Conservation (phyloP, 805 yeast genomes). For the Yamadazyma scolyti region DNA sequence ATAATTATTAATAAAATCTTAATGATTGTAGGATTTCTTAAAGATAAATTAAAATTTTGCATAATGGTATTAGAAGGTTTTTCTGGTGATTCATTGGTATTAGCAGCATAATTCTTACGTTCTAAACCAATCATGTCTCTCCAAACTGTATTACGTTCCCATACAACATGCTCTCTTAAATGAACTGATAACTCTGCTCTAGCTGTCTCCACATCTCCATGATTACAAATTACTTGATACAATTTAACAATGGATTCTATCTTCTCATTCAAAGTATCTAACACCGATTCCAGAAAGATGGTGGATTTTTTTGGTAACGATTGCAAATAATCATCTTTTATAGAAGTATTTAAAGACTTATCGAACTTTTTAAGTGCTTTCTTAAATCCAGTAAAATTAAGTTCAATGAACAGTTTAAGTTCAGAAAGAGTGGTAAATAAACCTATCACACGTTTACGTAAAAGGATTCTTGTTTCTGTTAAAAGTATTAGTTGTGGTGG, state of each 20-base stretch:
- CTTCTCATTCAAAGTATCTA: constrained; percentile 25
- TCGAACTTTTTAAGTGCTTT: constrained; percentile 54
- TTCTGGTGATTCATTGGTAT: constrained; percentile 16
- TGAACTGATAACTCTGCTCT: constrained; percentile 55
- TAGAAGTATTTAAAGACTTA: constrained; percentile 42
- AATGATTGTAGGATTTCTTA: constrained; percentile 31
- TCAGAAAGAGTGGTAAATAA: constrained; percentile 45
- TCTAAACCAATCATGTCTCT: constrained; percentile 61
- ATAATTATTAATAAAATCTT: constrained; percentile 46
- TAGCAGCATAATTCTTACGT: constrained; percentile 71
- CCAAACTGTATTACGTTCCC: constrained; percentile 57
- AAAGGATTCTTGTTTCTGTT: constrained; percentile 48
- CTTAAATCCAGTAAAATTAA: constrained; percentile 50
- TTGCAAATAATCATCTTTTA: constrained; percentile 41
- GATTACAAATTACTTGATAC: constrained; percentile 37
- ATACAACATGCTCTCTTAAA: constrained; percentile 51
- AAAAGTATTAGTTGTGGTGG: constrained; percentile 35
- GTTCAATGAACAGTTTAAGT: constrained; percentile 47
- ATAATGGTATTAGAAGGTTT: constrained; percentile 6
- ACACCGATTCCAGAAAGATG: constrained; percentile 34
- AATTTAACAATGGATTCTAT: constrained; percentile 29
- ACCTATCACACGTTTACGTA: constrained; percentile 44
- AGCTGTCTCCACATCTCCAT: constrained; percentile 42
- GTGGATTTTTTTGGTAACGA: constrained; percentile 42
- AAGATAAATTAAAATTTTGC: constrained; percentile 20